Conservation (phyloP, 2,329 filamentous ascomycete species). For the Ophiostoma sp. region DNA sequence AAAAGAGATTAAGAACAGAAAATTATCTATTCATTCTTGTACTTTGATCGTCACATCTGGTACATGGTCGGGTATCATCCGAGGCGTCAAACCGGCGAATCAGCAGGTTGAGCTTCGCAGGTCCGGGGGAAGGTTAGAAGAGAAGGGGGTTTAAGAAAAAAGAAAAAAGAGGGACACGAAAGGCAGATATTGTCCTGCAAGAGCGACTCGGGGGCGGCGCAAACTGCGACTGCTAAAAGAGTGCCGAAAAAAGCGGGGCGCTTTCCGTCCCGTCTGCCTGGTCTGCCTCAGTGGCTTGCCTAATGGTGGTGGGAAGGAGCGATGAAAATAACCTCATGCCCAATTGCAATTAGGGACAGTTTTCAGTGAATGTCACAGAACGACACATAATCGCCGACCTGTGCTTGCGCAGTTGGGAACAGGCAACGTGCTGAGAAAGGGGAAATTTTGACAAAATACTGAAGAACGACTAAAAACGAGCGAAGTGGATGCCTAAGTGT, state of each 20-base stretch:
- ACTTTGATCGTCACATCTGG: background rate
- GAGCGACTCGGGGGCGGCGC: background rate
- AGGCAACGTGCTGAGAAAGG: background rate
- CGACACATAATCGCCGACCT: background rate
- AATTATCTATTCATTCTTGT: background rate
- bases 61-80: background rate
- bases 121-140: background rate
- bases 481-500: background rate
- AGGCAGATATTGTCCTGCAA: background rate
- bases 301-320: constrained; percentile 2
- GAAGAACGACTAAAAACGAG: background rate
- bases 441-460: background rate
- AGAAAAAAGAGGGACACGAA: background rate
- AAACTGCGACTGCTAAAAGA: background rate
- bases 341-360: background rate
- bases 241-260: constrained; percentile 20
- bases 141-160: background rate
- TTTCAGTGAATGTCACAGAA: background rate
- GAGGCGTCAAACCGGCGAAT: background rate
- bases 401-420: background rate
- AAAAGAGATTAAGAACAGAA: background rate
- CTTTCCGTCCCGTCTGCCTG: constrained; percentile 20
- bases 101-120: background rate
- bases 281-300: constrained; percentile 27
- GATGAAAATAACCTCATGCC: constrained; percentile 1